phyloP scores from a whole-genome alignment of 2,329 filamentous ascomycete genomes.

The Clonostachys byssicola region DNA sequence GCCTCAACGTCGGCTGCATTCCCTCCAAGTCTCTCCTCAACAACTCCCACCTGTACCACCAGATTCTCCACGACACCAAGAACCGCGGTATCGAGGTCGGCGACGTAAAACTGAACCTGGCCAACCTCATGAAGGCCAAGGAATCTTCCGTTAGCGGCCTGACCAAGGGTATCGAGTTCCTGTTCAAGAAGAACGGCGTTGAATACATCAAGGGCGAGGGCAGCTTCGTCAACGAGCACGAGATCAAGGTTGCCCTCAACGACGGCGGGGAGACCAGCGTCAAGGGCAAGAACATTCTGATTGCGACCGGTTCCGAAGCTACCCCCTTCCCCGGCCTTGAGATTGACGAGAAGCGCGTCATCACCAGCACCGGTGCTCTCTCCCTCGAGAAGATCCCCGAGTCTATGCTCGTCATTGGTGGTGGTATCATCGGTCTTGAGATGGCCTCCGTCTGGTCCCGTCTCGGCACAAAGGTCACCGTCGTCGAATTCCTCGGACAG shows the following conservation, averaged over 20 bases:
- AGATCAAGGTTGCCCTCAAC: slow-evolving; percentile 82
- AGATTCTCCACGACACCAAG: slow-evolving; percentile 95
- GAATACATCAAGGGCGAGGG: slow-evolving; percentile 96
- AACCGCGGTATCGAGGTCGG: slow-evolving; percentile 95
- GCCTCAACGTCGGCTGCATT: slow-evolving; percentile 98
- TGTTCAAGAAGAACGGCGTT: slow-evolving; percentile 99
- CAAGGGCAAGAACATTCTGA: slow-evolving; percentile 93
- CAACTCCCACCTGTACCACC: slow-evolving; percentile 98
- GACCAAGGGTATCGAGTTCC: slow-evolving; percentile 96
- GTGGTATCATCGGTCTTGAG: slow-evolving; percentile 97
- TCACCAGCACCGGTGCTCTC: slow-evolving; percentile 94
- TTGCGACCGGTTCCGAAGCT: slow-evolving; percentile 91
- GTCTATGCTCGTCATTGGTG: slow-evolving; percentile 95
- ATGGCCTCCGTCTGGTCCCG: slow-evolving; percentile 98
- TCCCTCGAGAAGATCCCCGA: slow-evolving; percentile 86
- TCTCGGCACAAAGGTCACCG: slow-evolving; percentile 89
- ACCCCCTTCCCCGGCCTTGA: slow-evolving; percentile 95
- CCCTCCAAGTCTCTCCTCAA: slow-evolving; percentile 99
- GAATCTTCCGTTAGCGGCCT: slow-evolving; percentile 83
- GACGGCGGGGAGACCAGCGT: slow-evolving; percentile 89
- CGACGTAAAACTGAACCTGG: slow-evolving; percentile 93
- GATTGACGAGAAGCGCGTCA: slow-evolving; percentile 95
- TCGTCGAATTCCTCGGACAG: slow-evolving; percentile 93
- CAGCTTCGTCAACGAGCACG: slow-evolving; percentile 83
- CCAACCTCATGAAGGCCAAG: slow-evolving; percentile 98